Conservation (phyloP, 164 flowering plant genomes). For the Euptelea pleiosperma region DNA sequence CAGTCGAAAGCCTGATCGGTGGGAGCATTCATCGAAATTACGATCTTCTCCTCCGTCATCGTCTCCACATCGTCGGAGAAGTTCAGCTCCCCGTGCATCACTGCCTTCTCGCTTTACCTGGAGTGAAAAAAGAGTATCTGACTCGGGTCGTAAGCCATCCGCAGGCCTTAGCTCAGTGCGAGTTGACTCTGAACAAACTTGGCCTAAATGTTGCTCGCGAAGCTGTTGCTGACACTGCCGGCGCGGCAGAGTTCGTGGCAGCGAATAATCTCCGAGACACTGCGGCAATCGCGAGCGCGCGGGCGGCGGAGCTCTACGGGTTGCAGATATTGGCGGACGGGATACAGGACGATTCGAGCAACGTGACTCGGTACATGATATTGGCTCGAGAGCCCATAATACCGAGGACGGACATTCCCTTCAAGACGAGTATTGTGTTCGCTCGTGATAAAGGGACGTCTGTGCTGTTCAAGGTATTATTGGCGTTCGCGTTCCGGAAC, state of each 20-base stretch:
- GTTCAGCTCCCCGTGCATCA: conserved; percentile 51
- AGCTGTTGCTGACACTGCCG: conserved; percentile 35
- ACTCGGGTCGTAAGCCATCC: conserved; percentile 49
- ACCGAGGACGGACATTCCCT: conserved; percentile 44
- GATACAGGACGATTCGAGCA: conserved; percentile 47
- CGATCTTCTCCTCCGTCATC: conserved; percentile 53
- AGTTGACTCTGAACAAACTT: conserved; percentile 31
- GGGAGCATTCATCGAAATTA: conserved; percentile 53
- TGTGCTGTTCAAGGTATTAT: conserved; percentile 47
- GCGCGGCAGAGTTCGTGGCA: conserved; percentile 32
- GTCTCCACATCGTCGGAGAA: conserved; percentile 55
- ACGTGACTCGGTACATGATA: conserved; percentile 49
- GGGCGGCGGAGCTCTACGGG: conserved; percentile 36
- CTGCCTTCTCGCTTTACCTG: conserved; percentile 46
- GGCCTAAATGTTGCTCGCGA: conserved; percentile 34
- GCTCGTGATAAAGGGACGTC: conserved; percentile 49
- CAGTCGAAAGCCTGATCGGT: conserved; percentile 48
- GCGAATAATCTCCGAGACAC: conserved; percentile 26
- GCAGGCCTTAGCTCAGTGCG: conserved; percentile 52
- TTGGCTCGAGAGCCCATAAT: conserved; percentile 58
- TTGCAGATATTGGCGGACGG: conserved; percentile 29
- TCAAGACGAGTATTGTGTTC: conserved; percentile 61
- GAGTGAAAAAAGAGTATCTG: conserved; percentile 39
- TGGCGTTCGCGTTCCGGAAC: conserved; percentile 44
- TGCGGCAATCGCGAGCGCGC: conserved; percentile 33